These are phyloP conservation scores for Sugiyamaella mastotermitis DNA, from an alignment of 805 yeast genomes.

Conservation along the genomic window DNA sequence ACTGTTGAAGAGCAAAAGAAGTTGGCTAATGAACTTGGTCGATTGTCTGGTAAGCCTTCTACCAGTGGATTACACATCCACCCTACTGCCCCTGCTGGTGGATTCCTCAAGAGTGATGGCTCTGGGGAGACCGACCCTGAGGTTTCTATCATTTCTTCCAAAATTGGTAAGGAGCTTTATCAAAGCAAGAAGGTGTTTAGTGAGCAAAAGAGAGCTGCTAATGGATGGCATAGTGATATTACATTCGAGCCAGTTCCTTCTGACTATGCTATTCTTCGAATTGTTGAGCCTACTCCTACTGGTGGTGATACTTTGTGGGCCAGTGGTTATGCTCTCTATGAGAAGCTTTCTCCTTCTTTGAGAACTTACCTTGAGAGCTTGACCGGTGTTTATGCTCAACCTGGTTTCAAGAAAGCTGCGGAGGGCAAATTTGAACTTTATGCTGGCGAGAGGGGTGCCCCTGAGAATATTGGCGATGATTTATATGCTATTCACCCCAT, in stretches of 20 bases:
- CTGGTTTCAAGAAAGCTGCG: conserved; percentile 18
- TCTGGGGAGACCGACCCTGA: conserved; percentile 26
- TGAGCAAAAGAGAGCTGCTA: conserved; percentile 22
- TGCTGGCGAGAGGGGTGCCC: conserved; percentile 36
- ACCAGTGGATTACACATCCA: conserved; percentile 28
- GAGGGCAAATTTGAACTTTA: conserved; percentile 39
- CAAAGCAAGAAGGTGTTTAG: conserved; percentile 12
- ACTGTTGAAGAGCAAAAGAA: conserved; percentile 25
- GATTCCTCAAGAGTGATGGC: conserved; percentile 21
- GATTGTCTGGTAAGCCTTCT: conserved; percentile 27
- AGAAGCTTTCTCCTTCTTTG: conserved; percentile 44
- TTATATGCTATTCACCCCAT: conserved; percentile 40
- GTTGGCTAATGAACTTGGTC: conserved; percentile 25
- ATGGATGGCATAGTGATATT: conserved; percentile 68
- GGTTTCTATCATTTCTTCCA: conserved; percentile 23
- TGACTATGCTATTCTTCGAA: conserved; percentile 59
- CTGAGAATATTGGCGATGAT: conserved; percentile 42
- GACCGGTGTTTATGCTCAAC: conserved; percentile 62
- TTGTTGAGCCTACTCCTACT: conserved; percentile 50
- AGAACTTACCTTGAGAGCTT: conserved; percentile 45
- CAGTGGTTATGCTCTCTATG: conserved; percentile 50
- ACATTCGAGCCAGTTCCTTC: conserved; percentile 74
- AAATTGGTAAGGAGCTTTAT: conserved; percentile 18
- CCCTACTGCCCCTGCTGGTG: conserved; percentile 30
- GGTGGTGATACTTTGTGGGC: conserved; percentile 56